Evolutionary conservation across 1,139 yeast species (phyloP).

Genomic region (Casaregolazyma lundiana): DNA sequence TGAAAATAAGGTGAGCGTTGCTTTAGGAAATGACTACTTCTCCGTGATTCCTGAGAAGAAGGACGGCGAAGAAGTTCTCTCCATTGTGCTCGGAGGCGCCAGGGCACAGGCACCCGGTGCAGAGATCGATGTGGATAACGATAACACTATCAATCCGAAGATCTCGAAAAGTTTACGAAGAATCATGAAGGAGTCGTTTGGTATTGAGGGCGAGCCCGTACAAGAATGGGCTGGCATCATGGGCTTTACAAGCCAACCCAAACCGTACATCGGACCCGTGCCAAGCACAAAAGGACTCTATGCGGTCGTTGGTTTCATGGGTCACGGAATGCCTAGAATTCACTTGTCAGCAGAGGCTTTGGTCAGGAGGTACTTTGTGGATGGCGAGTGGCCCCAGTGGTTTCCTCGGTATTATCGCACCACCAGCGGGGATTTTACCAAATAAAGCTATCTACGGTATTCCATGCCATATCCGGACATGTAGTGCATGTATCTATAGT

Average conservation of each 20-base stretch:
- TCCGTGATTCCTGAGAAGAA: constrained; percentile 17
- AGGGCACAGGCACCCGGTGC: constrained; percentile 21
- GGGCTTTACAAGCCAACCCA: constrained; percentile 34
- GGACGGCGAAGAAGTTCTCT: constrained; percentile 16
- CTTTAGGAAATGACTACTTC: constrained; percentile 25
- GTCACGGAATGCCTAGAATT: constrained; percentile 48
- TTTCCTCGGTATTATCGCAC: constrained; percentile 21
- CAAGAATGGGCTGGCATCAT: constrained; percentile 41
- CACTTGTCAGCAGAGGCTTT: constrained; percentile 28
- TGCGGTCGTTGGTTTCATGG: constrained; percentile 43
- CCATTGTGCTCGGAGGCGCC: constrained; percentile 28
- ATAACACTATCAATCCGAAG: constrained; percentile 17
- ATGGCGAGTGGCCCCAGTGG: constrained; percentile 23
- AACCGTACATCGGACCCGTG: constrained; percentile 35
- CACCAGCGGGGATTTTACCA: too few relatives aligned
- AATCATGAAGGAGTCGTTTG: constrained; percentile 20
- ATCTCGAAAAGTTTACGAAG: constrained; percentile 20
- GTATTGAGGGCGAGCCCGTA: constrained; percentile 17
- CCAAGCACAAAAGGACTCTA: constrained; percentile 25
- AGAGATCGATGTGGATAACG: constrained; percentile 21
- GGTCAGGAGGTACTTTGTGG: constrained; percentile 17
- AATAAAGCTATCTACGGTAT: too few relatives aligned
- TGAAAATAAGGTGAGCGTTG: constrained; percentile 18
- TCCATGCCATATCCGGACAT: too few relatives aligned
- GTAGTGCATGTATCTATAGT: too few relatives aligned